Evolutionary conservation across 306 rosid genomes (phyloP).

Genomic region (Castanea mollissima): DNA sequence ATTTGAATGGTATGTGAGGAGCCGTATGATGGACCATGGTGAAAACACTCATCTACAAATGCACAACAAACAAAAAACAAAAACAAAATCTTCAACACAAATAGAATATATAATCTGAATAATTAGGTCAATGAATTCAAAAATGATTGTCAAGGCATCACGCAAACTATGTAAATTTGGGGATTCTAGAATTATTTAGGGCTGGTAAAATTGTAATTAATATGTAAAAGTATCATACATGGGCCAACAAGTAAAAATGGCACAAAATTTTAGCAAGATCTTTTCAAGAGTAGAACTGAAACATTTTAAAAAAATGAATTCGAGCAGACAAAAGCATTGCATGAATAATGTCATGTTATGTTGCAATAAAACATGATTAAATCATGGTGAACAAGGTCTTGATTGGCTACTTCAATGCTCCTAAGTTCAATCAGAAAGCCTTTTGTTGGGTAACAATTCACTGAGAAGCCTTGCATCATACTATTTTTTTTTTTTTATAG

Average conservation of each 20-base stretch:
- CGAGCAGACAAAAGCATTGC: neutral
- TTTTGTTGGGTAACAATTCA: neutral
- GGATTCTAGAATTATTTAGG: neutral
- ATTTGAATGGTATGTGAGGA: conserved; percentile 91
- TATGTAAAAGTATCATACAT: neutral
- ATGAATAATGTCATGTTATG: neutral
- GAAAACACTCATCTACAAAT: conserved; percentile 86
- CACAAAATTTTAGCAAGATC: too few species aligned
- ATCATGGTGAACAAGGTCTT: too few species aligned
- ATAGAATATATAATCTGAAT: neutral
- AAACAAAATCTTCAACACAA: conserved; percentile 26
- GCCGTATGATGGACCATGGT: conserved; percentile 99
- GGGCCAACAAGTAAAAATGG: neutral
- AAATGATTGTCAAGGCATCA: conserved; percentile 5
- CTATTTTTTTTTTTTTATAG: neutral
- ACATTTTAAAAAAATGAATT: neutral
- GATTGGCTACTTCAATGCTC: too few species aligned
- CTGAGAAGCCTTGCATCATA: neutral
- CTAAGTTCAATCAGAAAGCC: too few species aligned
- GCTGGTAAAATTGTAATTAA: neutral
- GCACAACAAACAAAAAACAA: neutral
- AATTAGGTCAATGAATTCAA: neutral
- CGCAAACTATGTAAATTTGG: neutral
- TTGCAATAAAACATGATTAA: neutral
- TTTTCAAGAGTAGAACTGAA: neutral